Percentiles rank a stretch among this genome's conserved stretches.
Conservation (phyloP, 2,329 filamentous ascomycete genomes). For the Akanthomyces lecanii region DNA sequence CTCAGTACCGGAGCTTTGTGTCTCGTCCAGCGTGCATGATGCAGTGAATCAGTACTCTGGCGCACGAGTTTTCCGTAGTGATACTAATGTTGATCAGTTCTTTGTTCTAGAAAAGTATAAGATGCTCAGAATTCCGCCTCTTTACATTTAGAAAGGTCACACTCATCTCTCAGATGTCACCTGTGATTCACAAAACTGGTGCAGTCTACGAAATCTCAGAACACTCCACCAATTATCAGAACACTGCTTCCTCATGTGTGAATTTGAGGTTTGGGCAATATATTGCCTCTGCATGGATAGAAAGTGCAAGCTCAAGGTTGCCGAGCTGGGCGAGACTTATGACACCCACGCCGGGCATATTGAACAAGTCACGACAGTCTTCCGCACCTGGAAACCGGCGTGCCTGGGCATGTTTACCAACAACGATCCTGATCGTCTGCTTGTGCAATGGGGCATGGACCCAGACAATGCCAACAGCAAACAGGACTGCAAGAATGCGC, state of each 20-base stretch:
- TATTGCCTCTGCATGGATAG: neutral
- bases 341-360: neutral
- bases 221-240: no score
- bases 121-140: no score
- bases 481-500: slow-evolving; percentile 17
- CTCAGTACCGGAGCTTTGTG: no score
- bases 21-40: no score
- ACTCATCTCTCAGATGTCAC: no score
- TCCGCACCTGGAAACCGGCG: neutral
- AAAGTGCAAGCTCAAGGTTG: neutral
- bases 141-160: no score
- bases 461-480: slow-evolving; percentile 17
- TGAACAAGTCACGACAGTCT: neutral
- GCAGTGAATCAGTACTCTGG: no score
- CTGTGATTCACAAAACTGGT: no score
- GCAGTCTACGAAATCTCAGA: no score
- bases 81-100: no score
- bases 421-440: slow-evolving; percentile 13
- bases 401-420: slow-evolving; percentile 18
- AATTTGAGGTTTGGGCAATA: neutral
- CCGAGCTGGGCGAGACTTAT: neutral
- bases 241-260: neutral
- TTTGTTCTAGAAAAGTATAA: no score
- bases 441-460: slow-evolving; percentile 18
- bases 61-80: no score